phyloP scores from a whole-genome alignment of 2,329 filamentous ascomycete species.

The Elsinoe arachidis region DNA sequence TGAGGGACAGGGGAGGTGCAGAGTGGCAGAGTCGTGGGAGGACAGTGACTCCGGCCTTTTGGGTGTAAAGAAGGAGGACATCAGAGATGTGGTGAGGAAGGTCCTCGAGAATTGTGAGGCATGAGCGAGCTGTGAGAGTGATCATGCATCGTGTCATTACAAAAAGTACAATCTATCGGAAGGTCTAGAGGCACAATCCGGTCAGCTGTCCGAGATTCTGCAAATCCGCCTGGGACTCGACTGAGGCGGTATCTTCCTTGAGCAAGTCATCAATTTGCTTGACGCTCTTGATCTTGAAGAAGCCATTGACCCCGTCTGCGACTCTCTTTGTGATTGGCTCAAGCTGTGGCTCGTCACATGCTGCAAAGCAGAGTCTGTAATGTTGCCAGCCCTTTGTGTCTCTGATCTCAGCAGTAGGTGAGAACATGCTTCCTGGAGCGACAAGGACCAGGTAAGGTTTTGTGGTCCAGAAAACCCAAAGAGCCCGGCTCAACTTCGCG shows the following conservation, averaged over 20 bases:
- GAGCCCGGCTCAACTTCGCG: slow-evolving; percentile 50
- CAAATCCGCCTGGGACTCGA: slow-evolving; percentile 7
- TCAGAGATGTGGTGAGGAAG: slow-evolving; percentile 13
- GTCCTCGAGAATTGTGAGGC: background rate
- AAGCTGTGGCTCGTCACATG: slow-evolving; percentile 64
- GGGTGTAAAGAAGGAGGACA: slow-evolving; percentile 16
- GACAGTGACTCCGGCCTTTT: slow-evolving; percentile 17
- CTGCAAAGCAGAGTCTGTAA: slow-evolving; percentile 75
- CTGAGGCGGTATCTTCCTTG: slow-evolving; percentile 29
- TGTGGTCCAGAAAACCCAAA: slow-evolving; percentile 63
- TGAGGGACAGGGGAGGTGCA: slow-evolving; percentile 11
- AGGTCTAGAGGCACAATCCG: slow-evolving; percentile 6
- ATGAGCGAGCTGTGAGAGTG: background rate
- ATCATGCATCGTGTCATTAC: background rate
- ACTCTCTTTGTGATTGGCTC: slow-evolving; percentile 54
- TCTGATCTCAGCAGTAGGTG: slow-evolving; percentile 52
- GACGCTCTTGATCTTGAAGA: slow-evolving; percentile 66
- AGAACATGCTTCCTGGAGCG: slow-evolving; percentile 65
- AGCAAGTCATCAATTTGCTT: slow-evolving; percentile 57
- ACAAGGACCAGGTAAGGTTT: slow-evolving; percentile 63
- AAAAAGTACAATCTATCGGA: background rate
- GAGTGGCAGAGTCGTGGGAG: slow-evolving; percentile 13
- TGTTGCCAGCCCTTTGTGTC: slow-evolving; percentile 58
- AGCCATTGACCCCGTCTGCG: slow-evolving; percentile 58
- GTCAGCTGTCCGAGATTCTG: slow-evolving; percentile 7